Evolutionary conservation across 2,329 filamentous ascomycete genomes (phyloP), one percentile per base, ranked within the genome.

Genomic region (Aureobasidium sp.): DNA sequence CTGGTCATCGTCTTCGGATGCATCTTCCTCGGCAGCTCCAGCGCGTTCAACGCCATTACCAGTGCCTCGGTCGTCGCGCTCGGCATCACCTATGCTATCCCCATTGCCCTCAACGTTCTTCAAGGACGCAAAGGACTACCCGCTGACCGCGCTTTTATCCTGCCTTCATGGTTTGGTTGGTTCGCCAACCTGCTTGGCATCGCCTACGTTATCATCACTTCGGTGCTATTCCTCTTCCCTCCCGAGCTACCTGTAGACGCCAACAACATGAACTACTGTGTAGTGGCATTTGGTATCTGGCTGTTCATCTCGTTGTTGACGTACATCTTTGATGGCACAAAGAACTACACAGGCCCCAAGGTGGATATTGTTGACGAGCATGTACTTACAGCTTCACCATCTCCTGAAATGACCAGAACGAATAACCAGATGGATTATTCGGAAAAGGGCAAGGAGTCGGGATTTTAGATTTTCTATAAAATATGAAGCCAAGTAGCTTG

Each of bases 141-240:
- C 0, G 74, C 75, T 2, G 67, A 64, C 26, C 77, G 85, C 44
- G 69, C 81, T 0, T 88, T 88, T 69, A 77, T 78, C 27, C 74
- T 89, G 3, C 78, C 83, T 0, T 77, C 73, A 27, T 70, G 73
- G 34, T 62, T 87, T 37, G 86, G 81, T 24, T 89, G 85, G 86
- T 73, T 79, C 27, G 78, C 81, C 27, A 89, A 89, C 64, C 27
- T 76, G 9, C 55, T 83, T 32, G 87, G 88, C 5, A 78, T 92
- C 51, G 76, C 77, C 0, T 92, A 87, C 74, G 83, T 87, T 1
- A 75, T 84, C 13, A 71, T 91, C n/a, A 91, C 88, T 0, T 90
- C 87, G 0, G 84, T 90, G 0, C 78, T 92, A 0, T 91, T 91
- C 74, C 79, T 90, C 24, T 90, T 91, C 73, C 88, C 88, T 3